Percentiles rank a stretch among this genome's conserved stretches.
Evolutionary conservation across 345 rosid genomes (phyloP).

Genomic region (Citrus unshiu): DNA sequence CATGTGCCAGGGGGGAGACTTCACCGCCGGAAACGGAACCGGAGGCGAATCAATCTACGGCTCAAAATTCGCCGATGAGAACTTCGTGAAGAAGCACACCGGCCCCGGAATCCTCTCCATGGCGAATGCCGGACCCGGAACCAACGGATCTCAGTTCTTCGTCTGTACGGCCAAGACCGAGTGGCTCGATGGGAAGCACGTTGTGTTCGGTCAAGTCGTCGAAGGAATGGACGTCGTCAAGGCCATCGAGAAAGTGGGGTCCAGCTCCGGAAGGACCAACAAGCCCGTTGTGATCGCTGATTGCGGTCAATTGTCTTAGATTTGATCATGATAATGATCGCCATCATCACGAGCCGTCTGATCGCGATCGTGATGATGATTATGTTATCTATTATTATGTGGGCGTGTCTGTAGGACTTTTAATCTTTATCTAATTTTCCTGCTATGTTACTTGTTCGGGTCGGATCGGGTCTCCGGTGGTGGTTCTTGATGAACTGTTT

Average conservation of each 20-base stretch:
- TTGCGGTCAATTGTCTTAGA: constrained; percentile 61
- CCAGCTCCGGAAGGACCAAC: constrained; percentile 49
- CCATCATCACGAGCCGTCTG: not conserved
- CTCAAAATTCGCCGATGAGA: constrained; percentile 62
- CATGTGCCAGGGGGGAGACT: constrained; percentile 93
- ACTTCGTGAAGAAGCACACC: constrained; percentile 72
- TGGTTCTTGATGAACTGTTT: not conserved
- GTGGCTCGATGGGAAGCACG: constrained; percentile 85
- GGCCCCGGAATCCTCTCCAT: constrained; percentile 71
- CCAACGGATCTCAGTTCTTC: constrained; percentile 81
- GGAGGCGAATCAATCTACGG: constrained; percentile 91
- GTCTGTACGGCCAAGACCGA: constrained; percentile 56
- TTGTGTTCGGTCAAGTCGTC: constrained; percentile 68
- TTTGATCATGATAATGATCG: not conserved
- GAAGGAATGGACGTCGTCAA: constrained; percentile 64
- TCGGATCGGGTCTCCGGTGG: not conserved
- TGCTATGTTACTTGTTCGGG: not conserved
- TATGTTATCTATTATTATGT: not conserved
- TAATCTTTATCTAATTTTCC: not conserved
- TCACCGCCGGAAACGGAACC: constrained; percentile 75
- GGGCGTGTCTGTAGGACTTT: not conserved
- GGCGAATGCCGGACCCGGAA: constrained; percentile 74
- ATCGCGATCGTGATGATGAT: not conserved
- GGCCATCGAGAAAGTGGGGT: constrained; percentile 65
- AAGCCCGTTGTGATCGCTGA: constrained; percentile 50